Percentiles rank a stretch among this genome's conserved stretches.
These are phyloP conservation scores for Ascocoryne sarcoides DNA, from an alignment of 2,329 filamentous ascomycete species.

Conservation along the genomic window DNA sequence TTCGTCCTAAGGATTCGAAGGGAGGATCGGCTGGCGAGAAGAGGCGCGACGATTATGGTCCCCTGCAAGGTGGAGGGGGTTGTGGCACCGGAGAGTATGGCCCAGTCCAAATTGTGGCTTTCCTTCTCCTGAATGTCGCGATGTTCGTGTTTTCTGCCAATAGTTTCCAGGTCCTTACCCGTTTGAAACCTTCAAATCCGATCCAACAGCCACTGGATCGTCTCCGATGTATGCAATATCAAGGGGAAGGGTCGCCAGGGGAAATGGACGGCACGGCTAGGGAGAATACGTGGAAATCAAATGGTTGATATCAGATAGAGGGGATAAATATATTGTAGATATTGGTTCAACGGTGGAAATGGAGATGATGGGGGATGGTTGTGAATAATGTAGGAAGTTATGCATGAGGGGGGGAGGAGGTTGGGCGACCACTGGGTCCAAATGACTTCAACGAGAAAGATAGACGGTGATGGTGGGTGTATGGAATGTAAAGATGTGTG, in stretches of 20 bases:
- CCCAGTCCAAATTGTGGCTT: background rate
- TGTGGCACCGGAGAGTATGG: slow-evolving; percentile 12
- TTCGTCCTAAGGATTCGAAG: slow-evolving; percentile 1
- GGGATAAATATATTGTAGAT: too few relatives aligned
- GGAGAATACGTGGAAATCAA: too few relatives aligned
- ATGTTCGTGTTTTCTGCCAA: slow-evolving; percentile 5
- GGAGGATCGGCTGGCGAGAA: slow-evolving; percentile 6
- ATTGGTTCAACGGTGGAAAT: too few relatives aligned
- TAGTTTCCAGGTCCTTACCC: too few relatives aligned
- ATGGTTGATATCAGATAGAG: too few relatives aligned
- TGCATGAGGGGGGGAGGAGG: slow-evolving; percentile 15
- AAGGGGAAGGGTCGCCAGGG: too few relatives aligned
- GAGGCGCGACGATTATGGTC: slow-evolving; percentile 1
- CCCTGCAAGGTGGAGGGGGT: slow-evolving; percentile 2
- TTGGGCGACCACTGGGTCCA: slow-evolving; percentile 5
- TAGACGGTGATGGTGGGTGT: slow-evolving; percentile 2
- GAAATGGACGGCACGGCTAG: too few relatives aligned
- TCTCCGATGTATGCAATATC: too few relatives aligned
- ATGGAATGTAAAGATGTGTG: background rate
- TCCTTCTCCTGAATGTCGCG: background rate
- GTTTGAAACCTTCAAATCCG: too few relatives aligned
- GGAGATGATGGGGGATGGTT: too few relatives aligned
- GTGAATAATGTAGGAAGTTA: slow-evolving; percentile 15
- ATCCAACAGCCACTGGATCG: too few relatives aligned
- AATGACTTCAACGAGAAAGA: background rate